Evolutionary conservation across 2,329 filamentous ascomycete genomes (phyloP), one percentile per base, ranked within the genome.

Genomic region (Hysterium pulicare): DNA sequence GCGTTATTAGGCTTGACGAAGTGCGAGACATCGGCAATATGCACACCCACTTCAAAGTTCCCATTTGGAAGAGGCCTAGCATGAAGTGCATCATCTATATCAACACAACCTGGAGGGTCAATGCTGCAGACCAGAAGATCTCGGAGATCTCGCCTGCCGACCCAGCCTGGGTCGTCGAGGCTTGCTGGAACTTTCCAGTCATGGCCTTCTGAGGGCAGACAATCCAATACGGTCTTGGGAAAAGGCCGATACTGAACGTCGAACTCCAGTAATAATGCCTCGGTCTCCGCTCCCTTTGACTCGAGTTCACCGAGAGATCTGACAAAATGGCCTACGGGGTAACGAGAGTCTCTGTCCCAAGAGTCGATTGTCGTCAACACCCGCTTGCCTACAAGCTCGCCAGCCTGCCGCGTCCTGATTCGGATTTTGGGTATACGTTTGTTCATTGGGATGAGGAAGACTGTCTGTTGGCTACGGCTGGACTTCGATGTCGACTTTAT

Each of bases 11-110:
- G 90, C 69, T 93, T 95, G 58, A 98, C 93, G 62, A 98, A 98
- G 70, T 98, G 87, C 8, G 93, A 97, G n/a, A 98, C 93, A 67
- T 98, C 93, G 21, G 93, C 94, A 67, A 98, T 98, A 68, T 98
- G 94, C 13, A 98, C 93, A 50, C 93, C 93, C 8, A 98, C 90
- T 67, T 97, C 89, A 51, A 83, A 90, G 65, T 97, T 96, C 33
- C 94, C 93, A 58, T 97, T 97, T 0, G 89, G 84, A 17, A 98
- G 72, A 38, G 78, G 76, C 47, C 83, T 79, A 5, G 93, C 90
- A 67, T 98, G 94, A 5, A 98, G 79, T 15, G 93, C 93, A 68
- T 98, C 94, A 58, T 98, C 93, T 45, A 98, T 98, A 73, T 98
- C 93, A 59, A 97, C 91, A 68, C 93, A 98, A 2, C 90, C 90